Conservation (phyloP, 768 basidiomycete species). For the Russula sp. region DNA sequence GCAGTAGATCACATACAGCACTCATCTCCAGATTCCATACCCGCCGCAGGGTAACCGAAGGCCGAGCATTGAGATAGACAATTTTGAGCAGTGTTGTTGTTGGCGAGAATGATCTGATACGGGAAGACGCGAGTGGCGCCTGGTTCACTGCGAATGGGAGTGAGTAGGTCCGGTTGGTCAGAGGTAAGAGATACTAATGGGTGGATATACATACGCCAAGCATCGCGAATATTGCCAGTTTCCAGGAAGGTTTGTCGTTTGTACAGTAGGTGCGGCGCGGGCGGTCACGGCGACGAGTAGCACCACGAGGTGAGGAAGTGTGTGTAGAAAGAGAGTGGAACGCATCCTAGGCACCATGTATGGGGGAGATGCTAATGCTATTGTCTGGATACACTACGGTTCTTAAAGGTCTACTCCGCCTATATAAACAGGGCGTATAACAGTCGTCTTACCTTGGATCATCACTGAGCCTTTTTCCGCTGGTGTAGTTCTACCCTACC, state of each 20-base stretch:
- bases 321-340: too few species aligned
- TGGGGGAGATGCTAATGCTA: too few species aligned
- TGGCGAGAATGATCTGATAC: conserved; percentile 50
- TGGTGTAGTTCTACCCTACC: background rate
- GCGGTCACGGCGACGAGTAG: conserved; percentile 34
- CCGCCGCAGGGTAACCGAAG: conserved; percentile 68
- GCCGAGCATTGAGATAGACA: conserved; percentile 65
- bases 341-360: too few species aligned
- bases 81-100: conserved; percentile 56
- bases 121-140: conserved; percentile 47
- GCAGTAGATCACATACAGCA: conserved; percentile 52
- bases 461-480: background rate
- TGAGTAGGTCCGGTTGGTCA: background rate
- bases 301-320: too few species aligned
- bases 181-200: background rate
- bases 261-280: conserved; percentile 51
- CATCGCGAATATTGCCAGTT: conserved; percentile 60
- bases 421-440: too few species aligned
- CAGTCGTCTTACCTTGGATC: background rate
- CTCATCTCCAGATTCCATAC: conserved; percentile 62
- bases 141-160: conserved; percentile 41
- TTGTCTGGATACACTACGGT: too few species aligned
- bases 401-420: too few species aligned
- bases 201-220: conserved; percentile 41
- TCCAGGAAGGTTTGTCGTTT: too few species aligned